Base-by-base conservation (phyloP, 2,329 filamentous ascomycete species). In the Curvularia sp. region DNA sequence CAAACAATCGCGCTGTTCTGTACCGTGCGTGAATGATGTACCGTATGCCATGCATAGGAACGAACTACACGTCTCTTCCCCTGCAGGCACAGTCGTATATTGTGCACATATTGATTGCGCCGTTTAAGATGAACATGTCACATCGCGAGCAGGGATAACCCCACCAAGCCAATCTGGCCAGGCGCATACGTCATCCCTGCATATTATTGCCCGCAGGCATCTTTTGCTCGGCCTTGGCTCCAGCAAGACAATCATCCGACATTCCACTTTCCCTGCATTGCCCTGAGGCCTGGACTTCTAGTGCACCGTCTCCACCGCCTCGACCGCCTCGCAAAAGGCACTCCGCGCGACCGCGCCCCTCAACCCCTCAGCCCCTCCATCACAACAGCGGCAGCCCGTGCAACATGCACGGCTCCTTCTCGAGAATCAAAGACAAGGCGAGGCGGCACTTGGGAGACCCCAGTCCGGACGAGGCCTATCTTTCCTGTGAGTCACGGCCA, bases 381-480 rank as follows among this genome's bases (percentile, higher is more conserved):
- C 4, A 28, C 20, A 38, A 39, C 20, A 44, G 41, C 30, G 47
- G 26, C 50, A 59, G 46, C 24, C n/a, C 31, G 26, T 54, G 28
- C 57, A 53, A 47, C 55, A 70, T 69, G 66, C 64, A 61, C 31
- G 62, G 61, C 24, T 62, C 65, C 24, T 62, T 70, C 46, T 70
- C 67, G 35, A 64, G 65, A 48, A 58, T 73, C 18, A 58, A 65
- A 41, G 67, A 74, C 47, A 64, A 68, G 42, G 70, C 71, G 55
- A 61, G 62, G 57, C 55, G 64, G 42, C 72, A 71, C 54, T 67
- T 75, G 58, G 69, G 71, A 22, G 68, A 74, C 33, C 57, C 74
- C 47, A 68, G 67, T 46, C 87, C 88, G 13, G 88, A 90, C 64
- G 88, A 89, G 78, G 85, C 87, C 35, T 90, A 89, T 77, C 79